These are phyloP conservation scores for Pythium sp. DNA, from an alignment of 352 stramenopile species.

Conservation along the genomic window DNA sequence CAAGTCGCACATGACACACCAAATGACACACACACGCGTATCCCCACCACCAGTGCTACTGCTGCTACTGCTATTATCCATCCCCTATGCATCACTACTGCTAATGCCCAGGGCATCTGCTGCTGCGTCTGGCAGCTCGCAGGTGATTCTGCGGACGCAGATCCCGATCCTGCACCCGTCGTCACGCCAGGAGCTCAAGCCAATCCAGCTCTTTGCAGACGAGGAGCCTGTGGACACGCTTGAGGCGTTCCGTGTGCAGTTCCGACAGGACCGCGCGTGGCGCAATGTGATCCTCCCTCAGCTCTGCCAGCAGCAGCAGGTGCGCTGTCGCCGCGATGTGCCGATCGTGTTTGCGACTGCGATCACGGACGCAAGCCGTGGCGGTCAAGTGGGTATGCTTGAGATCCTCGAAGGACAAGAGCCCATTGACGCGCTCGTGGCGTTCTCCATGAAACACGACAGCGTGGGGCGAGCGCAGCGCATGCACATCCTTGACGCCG, in stretches of 20 bases:
- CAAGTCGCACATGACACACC: slow-evolving; percentile 4
- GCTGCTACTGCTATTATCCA: background rate
- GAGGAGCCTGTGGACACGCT: slow-evolving; percentile 57
- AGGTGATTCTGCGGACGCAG: slow-evolving; percentile 14
- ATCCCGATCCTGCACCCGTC: slow-evolving; percentile 17
- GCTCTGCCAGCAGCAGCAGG: slow-evolving; percentile 17
- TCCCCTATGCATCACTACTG: background rate
- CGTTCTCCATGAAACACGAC: slow-evolving; percentile 23
- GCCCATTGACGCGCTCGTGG: slow-evolving; percentile 27
- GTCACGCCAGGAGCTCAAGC: slow-evolving; percentile 15
- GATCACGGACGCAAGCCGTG: slow-evolving; percentile 17
- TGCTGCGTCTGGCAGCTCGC: background rate
- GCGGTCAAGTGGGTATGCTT: slow-evolving; percentile 15
- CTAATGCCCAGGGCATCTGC: background rate
- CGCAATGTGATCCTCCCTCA: slow-evolving; percentile 38
- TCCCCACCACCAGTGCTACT: background rate
- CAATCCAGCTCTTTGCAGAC: slow-evolving; percentile 31
- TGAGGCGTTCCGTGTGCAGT: slow-evolving; percentile 40
- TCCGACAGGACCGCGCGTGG: slow-evolving; percentile 33
- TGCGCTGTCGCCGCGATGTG: slow-evolving; percentile 21
- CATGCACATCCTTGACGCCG: slow-evolving; percentile 7
- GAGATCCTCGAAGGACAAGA: slow-evolving; percentile 27
- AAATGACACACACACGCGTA: background rate
- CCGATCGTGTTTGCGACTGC: slow-evolving; percentile 20
- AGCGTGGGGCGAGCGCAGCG: slow-evolving; percentile 6